Base-by-base conservation (phyloP, 169 alveolate species). In the Cyclospora cayetanensis region DNA sequence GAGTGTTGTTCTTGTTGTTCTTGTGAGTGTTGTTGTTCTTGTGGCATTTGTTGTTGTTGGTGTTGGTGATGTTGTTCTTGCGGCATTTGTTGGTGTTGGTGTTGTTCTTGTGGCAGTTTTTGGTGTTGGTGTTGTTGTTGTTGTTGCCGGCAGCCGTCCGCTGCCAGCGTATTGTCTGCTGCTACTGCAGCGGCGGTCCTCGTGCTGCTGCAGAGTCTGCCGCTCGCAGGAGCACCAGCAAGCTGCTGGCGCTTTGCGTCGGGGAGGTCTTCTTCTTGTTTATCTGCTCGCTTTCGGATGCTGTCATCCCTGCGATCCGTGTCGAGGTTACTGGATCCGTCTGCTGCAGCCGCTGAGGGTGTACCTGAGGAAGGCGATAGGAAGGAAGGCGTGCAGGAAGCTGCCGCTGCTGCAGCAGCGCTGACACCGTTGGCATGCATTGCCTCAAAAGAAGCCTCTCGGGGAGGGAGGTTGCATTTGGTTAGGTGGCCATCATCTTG, bases 181-280 rank as follows among this genome's bases (percentile, higher is more conserved):
- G 72, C 72, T 60, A 60, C 35, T 60, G 72, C 72, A 20, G 72
- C 31, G 15, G 42, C 72, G 15, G 72, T n/a, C n/a, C 60, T 11
- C 60, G 7, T 46, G 60, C 60, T 11, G 60, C 72, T 1, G 72
- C 31, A n/a, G 72, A 12, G n/a, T 12, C 72, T 60, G 72, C n/a
- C n/a, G 72, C 31, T n/a, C 12, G 72, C 72, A 60, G 72, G 35
- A 60, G 72, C 72, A 60, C 35, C 72, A 60, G n/a, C n/a, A n/a
- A n/a, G 72, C 72, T 60, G 34, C 4, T 60, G n/a, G n/a, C n/a
- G n/a, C n/a, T n/a, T n/a, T n/a, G n/a, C n/a, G n/a, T n/a, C n/a
- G n/a, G n/a, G n/a, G n/a, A n/a, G n/a, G n/a, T n/a, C n/a, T n/a
- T n/a, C n/a, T n/a, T n/a, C n/a, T n/a, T n/a, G n/a, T n/a, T n/a